A percentile compares a stretch with the other conserved stretches of the same genome.
phyloP scores from a whole-genome alignment of 306 rosid genomes.

The Morella rubra region DNA sequence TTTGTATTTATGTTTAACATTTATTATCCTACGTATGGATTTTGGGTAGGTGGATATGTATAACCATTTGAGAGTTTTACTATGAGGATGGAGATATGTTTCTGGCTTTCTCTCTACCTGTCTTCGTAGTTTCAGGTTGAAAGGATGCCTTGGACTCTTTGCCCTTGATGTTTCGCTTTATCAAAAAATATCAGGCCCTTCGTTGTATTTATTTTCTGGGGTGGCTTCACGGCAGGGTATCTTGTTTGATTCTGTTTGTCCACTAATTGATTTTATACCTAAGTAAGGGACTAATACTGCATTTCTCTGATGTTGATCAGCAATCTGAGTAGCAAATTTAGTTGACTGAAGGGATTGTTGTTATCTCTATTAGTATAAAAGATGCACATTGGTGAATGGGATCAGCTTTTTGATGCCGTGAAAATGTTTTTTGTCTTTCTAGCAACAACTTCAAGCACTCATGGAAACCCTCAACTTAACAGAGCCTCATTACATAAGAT shows the following conservation, averaged over 20 bases:
- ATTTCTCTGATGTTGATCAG: not conserved
- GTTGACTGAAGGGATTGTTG: not conserved
- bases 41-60: not conserved
- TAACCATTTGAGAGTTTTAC: not conserved
- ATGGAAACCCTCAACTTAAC: constrained; percentile 88
- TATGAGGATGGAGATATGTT: not conserved
- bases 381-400: not conserved
- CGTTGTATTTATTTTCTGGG: not conserved
- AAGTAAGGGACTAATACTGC: not conserved
- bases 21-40: not conserved
- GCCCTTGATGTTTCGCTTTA: not conserved
- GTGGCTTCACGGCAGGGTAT: not conserved
- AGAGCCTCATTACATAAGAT: constrained; percentile 94
- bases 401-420: constrained; percentile 22
- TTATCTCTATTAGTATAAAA: not conserved
- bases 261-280: not conserved
- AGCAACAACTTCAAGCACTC: constrained; percentile 99
- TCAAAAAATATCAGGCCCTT: not conserved
- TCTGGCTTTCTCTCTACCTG: not conserved
- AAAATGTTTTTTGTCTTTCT: constrained; percentile 23
- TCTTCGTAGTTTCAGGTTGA: not conserved
- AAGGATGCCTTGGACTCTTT: not conserved
- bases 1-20: constrained; percentile 4
- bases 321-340: not conserved
- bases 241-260: constrained; percentile 1